Conservation (phyloP, 805 yeast species). For the Scheffersomyces stipitis region DNA sequence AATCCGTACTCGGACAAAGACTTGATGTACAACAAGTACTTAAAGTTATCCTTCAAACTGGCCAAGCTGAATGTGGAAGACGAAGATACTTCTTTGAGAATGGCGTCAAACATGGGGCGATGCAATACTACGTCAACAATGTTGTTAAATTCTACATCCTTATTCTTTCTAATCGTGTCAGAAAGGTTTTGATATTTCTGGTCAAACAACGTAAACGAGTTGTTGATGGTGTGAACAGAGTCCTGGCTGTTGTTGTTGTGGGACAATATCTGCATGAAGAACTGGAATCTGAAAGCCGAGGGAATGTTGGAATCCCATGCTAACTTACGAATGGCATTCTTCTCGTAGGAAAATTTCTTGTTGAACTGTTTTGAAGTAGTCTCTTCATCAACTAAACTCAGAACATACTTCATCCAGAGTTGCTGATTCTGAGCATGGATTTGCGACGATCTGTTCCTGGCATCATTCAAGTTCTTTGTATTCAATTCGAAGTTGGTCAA, state of each 20-base stretch:
- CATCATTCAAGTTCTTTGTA: constrained; percentile 21
- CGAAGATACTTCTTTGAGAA: constrained; percentile 15
- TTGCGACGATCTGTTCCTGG: constrained; percentile 18
- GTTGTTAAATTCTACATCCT: constrained; percentile 34
- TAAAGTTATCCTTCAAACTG: constrained; percentile 24
- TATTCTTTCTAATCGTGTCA: constrained; percentile 25
- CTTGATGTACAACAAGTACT: constrained; percentile 34
- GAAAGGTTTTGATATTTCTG: constrained; percentile 24
- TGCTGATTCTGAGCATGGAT: constrained; percentile 21
- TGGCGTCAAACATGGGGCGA: constrained; percentile 31
- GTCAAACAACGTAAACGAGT: constrained; percentile 18
- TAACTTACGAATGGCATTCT: constrained; percentile 29
- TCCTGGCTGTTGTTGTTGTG: constrained; percentile 13
- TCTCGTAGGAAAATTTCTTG: constrained; percentile 26
- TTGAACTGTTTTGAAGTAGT: constrained; percentile 18
- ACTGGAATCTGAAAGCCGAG: constrained; percentile 22
- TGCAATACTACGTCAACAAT: constrained; percentile 21
- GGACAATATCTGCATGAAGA: constrained; percentile 25
- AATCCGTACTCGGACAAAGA: constrained; percentile 38
- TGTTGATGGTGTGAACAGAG: constrained; percentile 14
- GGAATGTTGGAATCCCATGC: constrained; percentile 40
- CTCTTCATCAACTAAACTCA: constrained; percentile 14
- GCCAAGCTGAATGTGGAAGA: constrained; percentile 7
- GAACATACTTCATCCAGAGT: constrained; percentile 26
- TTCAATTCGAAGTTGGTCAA: constrained; percentile 40